Evolutionary conservation across 148 eudicot genomes (phyloP).

Genomic region (Fagopyrum esculentum): DNA sequence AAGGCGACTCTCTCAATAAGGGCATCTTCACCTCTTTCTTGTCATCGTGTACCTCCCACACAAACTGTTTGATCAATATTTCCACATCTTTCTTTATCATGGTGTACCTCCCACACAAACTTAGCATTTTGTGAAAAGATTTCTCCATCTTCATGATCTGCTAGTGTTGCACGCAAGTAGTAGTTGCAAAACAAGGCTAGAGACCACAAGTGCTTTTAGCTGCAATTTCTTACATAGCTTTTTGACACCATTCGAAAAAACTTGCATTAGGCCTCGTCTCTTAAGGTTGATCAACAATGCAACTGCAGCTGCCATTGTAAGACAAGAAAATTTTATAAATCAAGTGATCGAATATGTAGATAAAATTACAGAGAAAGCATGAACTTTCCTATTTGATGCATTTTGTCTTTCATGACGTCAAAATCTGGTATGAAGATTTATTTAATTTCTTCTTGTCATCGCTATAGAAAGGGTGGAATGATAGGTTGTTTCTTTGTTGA

Average conservation of each 20-base stretch:
- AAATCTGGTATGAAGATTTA: not conserved
- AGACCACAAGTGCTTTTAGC: constrained; percentile 22
- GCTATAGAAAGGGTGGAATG: not conserved
- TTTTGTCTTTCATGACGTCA: not conserved
- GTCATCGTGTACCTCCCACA: too few species aligned
- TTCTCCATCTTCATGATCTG: too few species aligned
- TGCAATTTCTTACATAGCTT: constrained; percentile 30
- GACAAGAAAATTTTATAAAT: not conserved
- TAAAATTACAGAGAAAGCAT: not conserved
- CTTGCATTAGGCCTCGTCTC: constrained; percentile 21
- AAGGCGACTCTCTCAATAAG: too few species aligned
- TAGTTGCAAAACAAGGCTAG: constrained; percentile 30
- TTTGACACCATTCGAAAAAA: constrained; percentile 16
- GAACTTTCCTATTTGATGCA: constrained; percentile 4
- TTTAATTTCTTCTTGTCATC: not conserved
- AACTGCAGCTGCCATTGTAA: constrained; percentile 12
- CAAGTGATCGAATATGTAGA: not conserved
- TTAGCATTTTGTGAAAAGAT: too few species aligned
- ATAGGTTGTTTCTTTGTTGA: not conserved
- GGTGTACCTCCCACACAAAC: too few species aligned
- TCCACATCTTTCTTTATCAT: too few species aligned
- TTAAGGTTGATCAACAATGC: constrained; percentile 19
- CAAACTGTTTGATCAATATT: too few species aligned
- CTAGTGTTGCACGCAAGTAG: too few species aligned
- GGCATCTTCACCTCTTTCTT: too few species aligned